phyloP scores from a whole-genome alignment of 2,329 filamentous ascomycete genomes.

The Aspergillus sp. region DNA sequence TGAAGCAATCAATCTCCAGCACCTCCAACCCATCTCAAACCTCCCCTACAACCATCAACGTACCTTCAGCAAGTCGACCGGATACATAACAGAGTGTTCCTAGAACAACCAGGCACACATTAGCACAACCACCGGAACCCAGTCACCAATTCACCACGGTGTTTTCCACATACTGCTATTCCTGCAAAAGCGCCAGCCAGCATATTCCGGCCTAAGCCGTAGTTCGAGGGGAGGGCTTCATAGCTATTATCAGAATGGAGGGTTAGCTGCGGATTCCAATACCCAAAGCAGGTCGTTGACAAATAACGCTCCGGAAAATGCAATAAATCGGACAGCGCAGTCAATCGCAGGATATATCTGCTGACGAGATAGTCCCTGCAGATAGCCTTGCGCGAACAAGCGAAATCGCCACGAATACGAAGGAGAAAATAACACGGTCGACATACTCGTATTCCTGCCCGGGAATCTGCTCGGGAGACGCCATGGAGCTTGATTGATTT shows the following conservation, averaged over 20 bases:
- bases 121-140: constrained; percentile 10
- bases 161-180: constrained; percentile 71
- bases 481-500: constrained; percentile 45
- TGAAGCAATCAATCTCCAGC: not conserved
- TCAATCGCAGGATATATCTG: not conserved
- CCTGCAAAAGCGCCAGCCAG: constrained; percentile 93
- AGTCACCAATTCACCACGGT: constrained; percentile 5
- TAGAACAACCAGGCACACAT: constrained; percentile 42
- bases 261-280: constrained; percentile 23
- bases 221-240: constrained; percentile 91
- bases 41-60: constrained; percentile 25
- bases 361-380: not conserved
- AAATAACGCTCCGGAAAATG: not conserved
- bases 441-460: constrained; percentile 52
- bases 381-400: not conserved
- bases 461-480: constrained; percentile 43
- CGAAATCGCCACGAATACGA: not conserved
- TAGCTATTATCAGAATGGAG: constrained; percentile 59
- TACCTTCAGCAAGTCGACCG: constrained; percentile 97
- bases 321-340: not conserved
- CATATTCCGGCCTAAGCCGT: constrained; percentile 94
- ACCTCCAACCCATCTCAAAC: not conserved
- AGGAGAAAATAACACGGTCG: constrained; percentile 6
- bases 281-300: not conserved
- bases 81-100: constrained; percentile 99